Base-by-base conservation (phyloP, 169 alveolate species). In the Eimeria tenella region DNA sequence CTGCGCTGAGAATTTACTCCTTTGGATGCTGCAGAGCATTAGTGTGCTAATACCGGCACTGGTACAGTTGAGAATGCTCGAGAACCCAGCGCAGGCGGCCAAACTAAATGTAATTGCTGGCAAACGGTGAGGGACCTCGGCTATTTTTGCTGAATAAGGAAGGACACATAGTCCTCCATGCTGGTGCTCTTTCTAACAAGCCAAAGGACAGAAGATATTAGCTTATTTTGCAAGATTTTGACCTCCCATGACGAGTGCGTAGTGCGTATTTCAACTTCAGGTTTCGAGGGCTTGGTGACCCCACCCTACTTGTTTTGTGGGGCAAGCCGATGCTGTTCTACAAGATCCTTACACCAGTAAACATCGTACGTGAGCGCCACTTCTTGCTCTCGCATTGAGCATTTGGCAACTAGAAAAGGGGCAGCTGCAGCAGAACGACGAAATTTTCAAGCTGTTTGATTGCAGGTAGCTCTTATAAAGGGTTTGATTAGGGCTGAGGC, bases 281-380 rank as follows among this genome's bases (percentile, higher is more conserved):
- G 86, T 56, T 87, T 3, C 68, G 93, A 23, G 93, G 86, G 21
- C 25, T 77, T 74, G 0, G 21, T 4, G 93, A 68, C 50, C 9
- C 75, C 49, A n/a, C 62, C 9, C 60, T 87, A 17, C 74, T 87
- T 9, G n/a, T 87, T 19, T 6, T 65, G 50, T 73, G 65, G 70
- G 93, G 93, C 21, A 19, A 87, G 21, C 93, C 93, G 19, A 50
- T 87, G 53, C 56, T 87, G 8, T 42, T 53, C 56, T 55, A 21
- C 75, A 56, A 55, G 71, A 7, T 87, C 50, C 31, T 87, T 4
- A 60, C 86, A 1, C 86, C 93, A 5, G 56, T 60, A 8, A 87
- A 87, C 42, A 86, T 56, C 11, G 93, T 87, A 50, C 11, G 68
- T 58, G 68, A 58, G 42, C 42, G 0, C 42, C 42, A 31, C 42